Conservation (phyloP, 1,284 basidiomycete species). For the Trichosporon faecale region DNA sequence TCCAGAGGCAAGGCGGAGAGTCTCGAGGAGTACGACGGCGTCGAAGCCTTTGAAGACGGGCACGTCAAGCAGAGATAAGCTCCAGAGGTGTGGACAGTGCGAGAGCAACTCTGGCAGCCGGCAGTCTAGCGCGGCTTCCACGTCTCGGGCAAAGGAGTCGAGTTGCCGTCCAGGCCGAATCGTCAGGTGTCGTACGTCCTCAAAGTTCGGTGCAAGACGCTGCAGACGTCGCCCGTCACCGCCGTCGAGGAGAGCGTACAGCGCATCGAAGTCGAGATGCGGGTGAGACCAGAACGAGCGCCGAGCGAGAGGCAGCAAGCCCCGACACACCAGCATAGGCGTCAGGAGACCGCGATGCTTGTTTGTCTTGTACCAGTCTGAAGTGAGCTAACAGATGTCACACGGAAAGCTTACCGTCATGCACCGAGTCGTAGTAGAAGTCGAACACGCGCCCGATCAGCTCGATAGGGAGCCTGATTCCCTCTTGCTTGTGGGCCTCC, state of each 20-base stretch:
- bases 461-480: not conserved
- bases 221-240: not conserved
- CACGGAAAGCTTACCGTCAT: not conserved
- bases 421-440: slow-evolving; percentile 2
- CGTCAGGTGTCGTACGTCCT: not conserved
- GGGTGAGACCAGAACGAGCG: not conserved
- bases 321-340: not conserved
- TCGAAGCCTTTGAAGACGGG: not conserved
- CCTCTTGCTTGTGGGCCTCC: not conserved
- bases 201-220: not conserved
- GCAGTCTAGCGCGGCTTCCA: not conserved
- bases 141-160: not conserved
- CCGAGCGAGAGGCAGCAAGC: not conserved
- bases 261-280: not conserved
- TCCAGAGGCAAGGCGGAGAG: not conserved
- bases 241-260: not conserved
- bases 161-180: not conserved
- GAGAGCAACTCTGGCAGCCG: not conserved
- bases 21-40: not conserved
- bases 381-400: not conserved
- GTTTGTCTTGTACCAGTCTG: slow-evolving; percentile 1
- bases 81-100: not conserved
- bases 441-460: not conserved
- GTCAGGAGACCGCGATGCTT: not conserved
- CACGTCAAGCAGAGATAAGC: not conserved